Conservation (phyloP, 495 filamentous ascomycete species). For the Penicilliopsis zonata region DNA sequence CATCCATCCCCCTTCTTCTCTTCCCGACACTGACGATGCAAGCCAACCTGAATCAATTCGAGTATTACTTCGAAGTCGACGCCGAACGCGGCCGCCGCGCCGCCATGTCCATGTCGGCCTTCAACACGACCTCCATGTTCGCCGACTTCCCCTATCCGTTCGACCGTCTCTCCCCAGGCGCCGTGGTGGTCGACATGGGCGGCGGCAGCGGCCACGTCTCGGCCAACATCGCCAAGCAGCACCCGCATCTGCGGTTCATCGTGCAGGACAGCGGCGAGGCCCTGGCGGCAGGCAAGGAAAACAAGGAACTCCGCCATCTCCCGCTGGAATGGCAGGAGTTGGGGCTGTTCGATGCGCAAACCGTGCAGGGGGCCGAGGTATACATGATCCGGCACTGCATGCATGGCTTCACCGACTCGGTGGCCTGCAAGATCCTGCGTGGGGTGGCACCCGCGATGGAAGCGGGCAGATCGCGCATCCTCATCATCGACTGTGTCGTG, state of each 20-base stretch:
- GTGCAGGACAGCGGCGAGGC: conserved; percentile 18
- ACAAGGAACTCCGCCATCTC: conserved; percentile 2
- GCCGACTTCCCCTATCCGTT: neutral
- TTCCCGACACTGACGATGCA: neutral
- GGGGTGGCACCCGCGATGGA: conserved; percentile 23
- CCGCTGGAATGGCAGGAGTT: conserved; percentile 30
- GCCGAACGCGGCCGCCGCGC: neutral
- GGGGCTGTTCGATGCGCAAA: conserved; percentile 36
- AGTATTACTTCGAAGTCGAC: neutral
- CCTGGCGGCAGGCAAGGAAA: conserved; percentile 1
- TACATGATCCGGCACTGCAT: conserved; percentile 31
- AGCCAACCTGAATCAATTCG: neutral
- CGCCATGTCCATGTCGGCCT: neutral
- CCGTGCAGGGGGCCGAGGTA: conserved; percentile 30
- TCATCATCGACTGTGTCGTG: conserved; percentile 21
- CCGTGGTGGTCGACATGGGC: conserved; percentile 20
- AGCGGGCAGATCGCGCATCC: conserved; percentile 24
- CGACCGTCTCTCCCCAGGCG: neutral
- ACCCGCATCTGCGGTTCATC: conserved; percentile 12
- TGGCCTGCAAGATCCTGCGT: conserved; percentile 22
- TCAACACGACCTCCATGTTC: neutral
- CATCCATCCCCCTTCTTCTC: neutral
- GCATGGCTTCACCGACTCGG: conserved; percentile 3
- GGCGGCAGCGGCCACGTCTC: conserved; percentile 18
- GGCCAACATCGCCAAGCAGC: conserved; percentile 5